Percentiles rank a stretch among this genome's conserved stretches.
phyloP scores from a whole-genome alignment of 2,329 filamentous ascomycete species.

The Chrysosporium keratinophilum region DNA sequence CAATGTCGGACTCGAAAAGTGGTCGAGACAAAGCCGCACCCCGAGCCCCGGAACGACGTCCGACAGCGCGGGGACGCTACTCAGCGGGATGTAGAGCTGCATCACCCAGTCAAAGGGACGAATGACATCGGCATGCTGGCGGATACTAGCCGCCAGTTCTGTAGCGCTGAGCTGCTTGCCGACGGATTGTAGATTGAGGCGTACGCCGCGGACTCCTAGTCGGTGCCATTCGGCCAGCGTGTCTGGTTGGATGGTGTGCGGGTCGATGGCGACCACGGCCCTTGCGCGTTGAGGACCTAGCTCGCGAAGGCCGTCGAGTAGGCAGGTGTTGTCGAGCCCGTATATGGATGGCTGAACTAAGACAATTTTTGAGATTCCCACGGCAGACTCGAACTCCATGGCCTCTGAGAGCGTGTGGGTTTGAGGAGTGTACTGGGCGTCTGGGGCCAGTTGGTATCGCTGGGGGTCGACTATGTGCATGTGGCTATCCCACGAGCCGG shows the following conservation, averaged over 20 bases:
- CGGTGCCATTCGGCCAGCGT: constrained; percentile 46
- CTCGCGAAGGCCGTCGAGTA: constrained; percentile 44
- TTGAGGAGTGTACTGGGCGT: constrained; percentile 44
- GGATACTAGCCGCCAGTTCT: constrained; percentile 37
- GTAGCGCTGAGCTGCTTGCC: constrained; percentile 33
- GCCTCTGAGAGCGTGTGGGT: constrained; percentile 44
- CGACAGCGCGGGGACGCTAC: constrained; percentile 41
- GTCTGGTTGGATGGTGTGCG: constrained; percentile 28
- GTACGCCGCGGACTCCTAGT: constrained; percentile 49
- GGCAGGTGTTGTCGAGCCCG: constrained; percentile 49
- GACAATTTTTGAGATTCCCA: constrained; percentile 48
- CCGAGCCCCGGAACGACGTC: constrained; percentile 40
- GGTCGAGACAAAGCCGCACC: constrained; percentile 49
- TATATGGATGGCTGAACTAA: constrained; percentile 55
- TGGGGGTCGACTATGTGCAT: constrained; percentile 53
- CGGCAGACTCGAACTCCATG: constrained; percentile 40
- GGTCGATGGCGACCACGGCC: constrained; percentile 49
- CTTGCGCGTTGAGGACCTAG: constrained; percentile 44
- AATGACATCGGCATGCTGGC: constrained; percentile 43
- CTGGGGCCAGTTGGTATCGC: constrained; percentile 39
- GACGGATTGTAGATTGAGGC: constrained; percentile 49
- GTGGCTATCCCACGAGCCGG: constrained; percentile 48
- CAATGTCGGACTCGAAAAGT: constrained; percentile 46
- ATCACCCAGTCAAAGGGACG: constrained; percentile 46
- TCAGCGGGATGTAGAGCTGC: constrained; percentile 48